Conservation (phyloP, 257 asterid genomes). For the Jaltomata sinuosa region DNA sequence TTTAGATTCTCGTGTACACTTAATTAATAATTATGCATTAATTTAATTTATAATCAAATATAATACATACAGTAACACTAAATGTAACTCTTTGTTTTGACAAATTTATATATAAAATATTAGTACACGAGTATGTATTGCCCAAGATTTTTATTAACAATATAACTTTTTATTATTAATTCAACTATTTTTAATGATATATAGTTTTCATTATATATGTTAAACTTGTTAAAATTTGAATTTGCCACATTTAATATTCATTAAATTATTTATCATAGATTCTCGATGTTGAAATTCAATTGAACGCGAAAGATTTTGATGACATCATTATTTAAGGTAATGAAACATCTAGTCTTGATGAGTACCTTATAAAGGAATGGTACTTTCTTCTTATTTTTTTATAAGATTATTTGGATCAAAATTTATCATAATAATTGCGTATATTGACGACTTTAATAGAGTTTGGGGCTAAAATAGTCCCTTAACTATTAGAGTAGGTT, state of each 20-base stretch:
- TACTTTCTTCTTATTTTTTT: background rate
- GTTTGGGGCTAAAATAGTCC: too few species aligned
- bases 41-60: too few species aligned
- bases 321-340: background rate
- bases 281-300: too few species aligned
- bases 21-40: too few species aligned
- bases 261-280: too few species aligned
- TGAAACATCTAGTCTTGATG: background rate
- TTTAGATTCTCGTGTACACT: too few species aligned
- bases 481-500: too few species aligned
- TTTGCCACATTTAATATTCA: background rate
- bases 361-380: background rate
- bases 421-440: background rate
- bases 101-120: too few species aligned
- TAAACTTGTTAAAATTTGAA: background rate
- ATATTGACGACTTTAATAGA: background rate
- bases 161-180: background rate
- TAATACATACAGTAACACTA: too few species aligned
- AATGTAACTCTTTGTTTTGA: too few species aligned
- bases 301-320: background rate
- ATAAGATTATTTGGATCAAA: background rate
- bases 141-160: too few species aligned
- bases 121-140: too few species aligned
- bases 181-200: background rate
- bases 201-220: background rate